Conservation (phyloP, 371 early-diverging fungal species). For the Smittium culicis region DNA sequence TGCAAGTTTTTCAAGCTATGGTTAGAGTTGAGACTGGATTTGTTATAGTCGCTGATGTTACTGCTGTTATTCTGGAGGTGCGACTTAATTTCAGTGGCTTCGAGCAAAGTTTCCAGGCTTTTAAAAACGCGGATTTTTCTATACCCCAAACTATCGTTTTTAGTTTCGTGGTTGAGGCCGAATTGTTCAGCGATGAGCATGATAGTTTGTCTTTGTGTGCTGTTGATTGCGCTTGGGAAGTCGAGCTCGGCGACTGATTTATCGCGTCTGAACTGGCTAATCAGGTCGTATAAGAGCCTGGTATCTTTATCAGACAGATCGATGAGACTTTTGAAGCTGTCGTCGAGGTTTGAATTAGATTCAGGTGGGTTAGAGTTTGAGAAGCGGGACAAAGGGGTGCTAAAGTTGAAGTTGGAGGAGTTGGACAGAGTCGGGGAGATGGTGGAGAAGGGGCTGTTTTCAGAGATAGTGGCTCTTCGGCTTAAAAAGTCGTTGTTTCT, state of each 20-base stretch:
- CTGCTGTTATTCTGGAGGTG: constrained; percentile 24
- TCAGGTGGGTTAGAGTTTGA: neutral
- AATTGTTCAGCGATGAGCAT: constrained; percentile 34
- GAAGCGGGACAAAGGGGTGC: neutral
- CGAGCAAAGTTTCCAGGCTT: constrained; percentile 29
- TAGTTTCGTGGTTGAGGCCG: constrained; percentile 32
- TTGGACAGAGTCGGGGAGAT: too few species aligned
- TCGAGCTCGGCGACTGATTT: constrained; percentile 43
- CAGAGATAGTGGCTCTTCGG: neutral
- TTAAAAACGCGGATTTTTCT: constrained; percentile 31
- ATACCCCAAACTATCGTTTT: constrained; percentile 18
- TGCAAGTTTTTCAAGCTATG: constrained; percentile 17
- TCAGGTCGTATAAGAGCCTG: constrained; percentile 47
- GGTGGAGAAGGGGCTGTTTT: neutral
- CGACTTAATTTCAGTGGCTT: constrained; percentile 27
- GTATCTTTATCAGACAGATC: constrained; percentile 55
- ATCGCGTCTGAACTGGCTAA: constrained; percentile 53
- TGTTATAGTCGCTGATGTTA: constrained; percentile 9
- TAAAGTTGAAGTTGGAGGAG: constrained; percentile 13
- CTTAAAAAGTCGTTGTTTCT: neutral
- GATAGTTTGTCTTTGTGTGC: constrained; percentile 24
- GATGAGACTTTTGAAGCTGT: constrained; percentile 18
- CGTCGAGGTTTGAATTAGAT: neutral
- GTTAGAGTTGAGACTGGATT: constrained; percentile 1
- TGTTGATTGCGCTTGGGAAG: constrained; percentile 26